phyloP scores from a whole-genome alignment of 305 asterid species.

The Solanum hybrid region DNA sequence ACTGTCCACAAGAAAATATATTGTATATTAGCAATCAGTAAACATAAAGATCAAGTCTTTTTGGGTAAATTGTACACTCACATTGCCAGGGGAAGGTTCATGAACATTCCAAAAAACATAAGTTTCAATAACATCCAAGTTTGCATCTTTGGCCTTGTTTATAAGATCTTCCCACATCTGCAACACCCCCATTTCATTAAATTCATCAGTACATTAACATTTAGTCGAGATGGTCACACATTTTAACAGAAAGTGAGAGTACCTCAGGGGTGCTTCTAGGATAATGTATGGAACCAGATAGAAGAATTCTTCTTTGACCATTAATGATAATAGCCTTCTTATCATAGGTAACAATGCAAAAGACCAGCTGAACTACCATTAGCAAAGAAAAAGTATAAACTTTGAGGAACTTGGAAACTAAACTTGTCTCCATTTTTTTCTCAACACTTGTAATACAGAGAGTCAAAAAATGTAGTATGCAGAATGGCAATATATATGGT shows the following conservation, averaged over 20 bases:
- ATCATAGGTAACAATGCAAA: constrained; percentile 45
- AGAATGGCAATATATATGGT: not conserved
- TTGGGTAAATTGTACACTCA: constrained; percentile 17
- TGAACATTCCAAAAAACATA: constrained; percentile 65
- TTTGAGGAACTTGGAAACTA: constrained; percentile 26
- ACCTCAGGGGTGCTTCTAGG: constrained; percentile 77
- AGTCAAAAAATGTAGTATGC: not conserved
- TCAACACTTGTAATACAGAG: not conserved
- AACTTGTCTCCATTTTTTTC: constrained; percentile 28
- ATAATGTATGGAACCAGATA: constrained; percentile 69
- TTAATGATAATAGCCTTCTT: constrained; percentile 38
- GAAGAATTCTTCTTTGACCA: constrained; percentile 54
- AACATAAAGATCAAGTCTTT: not conserved
- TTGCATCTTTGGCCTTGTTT: constrained; percentile 50
- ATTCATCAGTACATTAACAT: not conserved
- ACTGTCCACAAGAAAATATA: constrained; percentile 19
- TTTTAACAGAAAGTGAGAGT: not conserved
- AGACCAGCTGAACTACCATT: constrained; percentile 21
- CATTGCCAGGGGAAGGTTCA: constrained; percentile 61
- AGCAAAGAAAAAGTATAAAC: constrained; percentile 26
- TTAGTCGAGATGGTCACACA: not conserved
- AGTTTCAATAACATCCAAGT: constrained; percentile 57
- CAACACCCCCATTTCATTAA: constrained; percentile 5
- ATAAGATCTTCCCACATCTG: constrained; percentile 79
- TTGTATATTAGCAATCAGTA: not conserved